Evolutionary conservation across 73 alveolate species (phyloP).

Genomic region (Paramecium pentaurelia): DNA sequence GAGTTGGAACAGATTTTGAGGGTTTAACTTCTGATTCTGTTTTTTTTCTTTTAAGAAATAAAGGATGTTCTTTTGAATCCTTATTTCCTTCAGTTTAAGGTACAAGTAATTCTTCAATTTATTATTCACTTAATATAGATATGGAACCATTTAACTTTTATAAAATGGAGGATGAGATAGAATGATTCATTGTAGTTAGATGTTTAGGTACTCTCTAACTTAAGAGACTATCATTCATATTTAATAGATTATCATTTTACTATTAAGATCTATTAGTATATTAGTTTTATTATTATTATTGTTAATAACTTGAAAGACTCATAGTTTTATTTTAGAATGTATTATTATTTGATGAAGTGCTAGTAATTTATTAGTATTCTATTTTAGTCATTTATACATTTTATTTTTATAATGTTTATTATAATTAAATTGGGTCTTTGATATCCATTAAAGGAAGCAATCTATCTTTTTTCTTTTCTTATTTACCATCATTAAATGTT

Average conservation of each 20-base stretch:
- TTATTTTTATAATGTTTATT: background rate
- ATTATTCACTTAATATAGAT: background rate
- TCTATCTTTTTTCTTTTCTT: conserved; percentile 18
- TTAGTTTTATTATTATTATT: background rate
- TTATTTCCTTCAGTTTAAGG: background rate
- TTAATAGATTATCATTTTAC: background rate
- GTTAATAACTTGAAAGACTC: background rate
- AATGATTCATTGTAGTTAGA: background rate
- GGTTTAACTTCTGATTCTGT: background rate
- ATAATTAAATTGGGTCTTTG: background rate
- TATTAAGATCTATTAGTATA: background rate
- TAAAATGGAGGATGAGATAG: background rate
- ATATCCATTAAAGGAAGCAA: background rate
- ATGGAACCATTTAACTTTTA: conserved; percentile 26
- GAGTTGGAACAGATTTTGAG: background rate
- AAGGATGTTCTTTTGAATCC: background rate
- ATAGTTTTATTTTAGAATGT: background rate
- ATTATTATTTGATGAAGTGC: background rate
- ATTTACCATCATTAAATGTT: background rate
- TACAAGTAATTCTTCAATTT: background rate
- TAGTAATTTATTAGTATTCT: conserved; percentile 3
- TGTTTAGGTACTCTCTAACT: background rate
- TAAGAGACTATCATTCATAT: background rate
- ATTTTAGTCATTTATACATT: conserved; percentile 4
- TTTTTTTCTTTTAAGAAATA: background rate